Evolutionary conservation across 2,329 filamentous ascomycete genomes (phyloP).

Genomic region (Trichoderma arundinaceum): DNA sequence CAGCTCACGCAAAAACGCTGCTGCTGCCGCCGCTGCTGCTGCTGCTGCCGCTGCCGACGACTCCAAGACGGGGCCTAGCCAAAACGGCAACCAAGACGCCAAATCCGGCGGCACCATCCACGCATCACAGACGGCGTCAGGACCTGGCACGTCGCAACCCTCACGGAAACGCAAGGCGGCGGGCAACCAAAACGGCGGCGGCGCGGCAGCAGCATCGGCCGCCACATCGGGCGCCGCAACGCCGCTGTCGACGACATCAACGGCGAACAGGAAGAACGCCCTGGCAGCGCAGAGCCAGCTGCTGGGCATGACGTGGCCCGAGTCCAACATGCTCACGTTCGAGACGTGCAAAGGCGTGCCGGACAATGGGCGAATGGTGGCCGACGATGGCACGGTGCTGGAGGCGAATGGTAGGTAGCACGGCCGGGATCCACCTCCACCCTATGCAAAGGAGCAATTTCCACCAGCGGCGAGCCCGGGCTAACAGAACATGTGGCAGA

Average conservation of each 20-base stretch:
- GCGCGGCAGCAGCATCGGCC: constrained; percentile 36
- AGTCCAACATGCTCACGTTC: constrained; percentile 90
- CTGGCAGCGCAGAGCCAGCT: constrained; percentile 45
- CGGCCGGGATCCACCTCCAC: constrained; percentile 31
- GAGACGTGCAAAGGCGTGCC: constrained; percentile 71
- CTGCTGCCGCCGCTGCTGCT: constrained; percentile 33
- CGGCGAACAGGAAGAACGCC: constrained; percentile 36
- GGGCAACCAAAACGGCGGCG: constrained; percentile 33
- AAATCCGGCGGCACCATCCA: constrained; percentile 37
- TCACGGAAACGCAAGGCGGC: constrained; percentile 88
- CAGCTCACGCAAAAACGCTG: constrained; percentile 49
- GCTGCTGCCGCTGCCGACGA: constrained; percentile 44
- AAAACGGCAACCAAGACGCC: constrained; percentile 49
- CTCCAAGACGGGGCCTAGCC: constrained; percentile 43
- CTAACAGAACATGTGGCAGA: constrained; percentile 53
- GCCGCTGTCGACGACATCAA: constrained; percentile 29
- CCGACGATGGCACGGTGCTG: constrained; percentile 88
- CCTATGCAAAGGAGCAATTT: constrained; percentile 31
- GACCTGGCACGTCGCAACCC: constrained; percentile 53
- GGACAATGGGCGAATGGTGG: constrained; percentile 77
- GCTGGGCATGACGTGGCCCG: constrained; percentile 52
- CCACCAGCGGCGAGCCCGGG: constrained; percentile 31
- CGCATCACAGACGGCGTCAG: constrained; percentile 54
- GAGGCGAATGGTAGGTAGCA: constrained; percentile 87
- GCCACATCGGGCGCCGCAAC: constrained; percentile 31